phyloP scores from a whole-genome alignment of 306 rosid species.

The Malus sieversii region DNA sequence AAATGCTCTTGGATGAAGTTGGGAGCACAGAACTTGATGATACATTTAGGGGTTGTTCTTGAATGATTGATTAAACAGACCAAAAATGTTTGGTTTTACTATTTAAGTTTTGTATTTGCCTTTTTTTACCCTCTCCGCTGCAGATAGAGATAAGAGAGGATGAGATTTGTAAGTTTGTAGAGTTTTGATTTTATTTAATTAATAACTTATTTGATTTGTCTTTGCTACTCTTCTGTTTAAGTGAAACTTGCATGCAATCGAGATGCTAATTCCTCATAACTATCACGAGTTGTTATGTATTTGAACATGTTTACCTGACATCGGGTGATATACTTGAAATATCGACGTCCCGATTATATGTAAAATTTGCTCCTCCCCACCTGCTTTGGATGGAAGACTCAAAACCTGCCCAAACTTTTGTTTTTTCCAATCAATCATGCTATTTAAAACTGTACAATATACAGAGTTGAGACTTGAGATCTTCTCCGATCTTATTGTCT shows the following conservation, averaged over 20 bases:
- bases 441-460: too few species aligned
- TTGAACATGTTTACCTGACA: too few species aligned
- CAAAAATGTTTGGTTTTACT: background rate
- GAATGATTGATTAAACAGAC: constrained; percentile 2
- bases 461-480: too few species aligned
- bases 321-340: too few species aligned
- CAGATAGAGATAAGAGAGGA: constrained; percentile 61
- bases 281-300: too few species aligned
- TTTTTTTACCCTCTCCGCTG: constrained; percentile 25
- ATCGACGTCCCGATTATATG: background rate
- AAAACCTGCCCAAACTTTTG: constrained; percentile 9
- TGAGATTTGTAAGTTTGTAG: constrained; percentile 22
- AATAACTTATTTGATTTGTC: constrained; percentile 15
- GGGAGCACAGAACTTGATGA: constrained; percentile 40
- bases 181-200: constrained; percentile 13
- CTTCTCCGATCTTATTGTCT: too few species aligned
- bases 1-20: constrained; percentile 62
- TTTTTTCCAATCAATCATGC: too few species aligned
- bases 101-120: constrained; percentile 1
- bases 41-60: constrained; percentile 8
- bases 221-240: constrained; percentile 12
- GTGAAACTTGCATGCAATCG: too few species aligned
- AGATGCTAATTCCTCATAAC: too few species aligned
- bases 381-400: background rate
- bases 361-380: background rate